A percentile compares a stretch with the other conserved stretches of the same genome.
Evolutionary conservation across 257 asterid genomes (phyloP).

Genomic region (Scutellaria barbata): DNA sequence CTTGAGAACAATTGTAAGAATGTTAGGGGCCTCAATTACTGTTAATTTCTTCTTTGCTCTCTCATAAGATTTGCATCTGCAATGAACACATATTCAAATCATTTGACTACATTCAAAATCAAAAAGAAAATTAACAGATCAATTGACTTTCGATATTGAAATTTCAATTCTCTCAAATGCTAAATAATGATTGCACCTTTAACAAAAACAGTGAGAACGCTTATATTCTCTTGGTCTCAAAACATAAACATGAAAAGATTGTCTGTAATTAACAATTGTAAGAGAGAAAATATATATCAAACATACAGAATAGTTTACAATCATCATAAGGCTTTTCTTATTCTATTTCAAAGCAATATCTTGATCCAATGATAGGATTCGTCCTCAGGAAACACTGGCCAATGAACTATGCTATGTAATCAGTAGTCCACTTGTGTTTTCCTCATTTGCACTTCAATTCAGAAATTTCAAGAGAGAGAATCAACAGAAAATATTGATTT

Average conservation of each 20-base stretch:
- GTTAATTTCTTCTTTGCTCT: constrained; percentile 54
- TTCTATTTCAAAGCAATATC: background rate
- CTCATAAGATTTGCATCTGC: constrained; percentile 57
- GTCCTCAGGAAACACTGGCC: background rate
- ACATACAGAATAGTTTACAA: background rate
- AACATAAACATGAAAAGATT: background rate
- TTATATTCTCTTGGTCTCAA: background rate
- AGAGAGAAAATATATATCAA: background rate
- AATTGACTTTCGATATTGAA: constrained; percentile 1
- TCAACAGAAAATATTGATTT: background rate
- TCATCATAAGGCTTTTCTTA: background rate
- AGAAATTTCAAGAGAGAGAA: constrained; percentile 3
- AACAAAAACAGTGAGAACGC: constrained; percentile 3
- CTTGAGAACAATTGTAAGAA: constrained; percentile 51
- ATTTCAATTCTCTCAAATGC: background rate
- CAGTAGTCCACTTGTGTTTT: background rate
- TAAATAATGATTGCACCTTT: constrained; percentile 7
- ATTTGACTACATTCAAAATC: background rate
- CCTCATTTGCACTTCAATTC: background rate
- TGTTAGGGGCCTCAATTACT: constrained; percentile 49
- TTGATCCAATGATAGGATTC: background rate
- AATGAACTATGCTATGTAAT: constrained; percentile 16
- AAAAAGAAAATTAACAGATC: background rate
- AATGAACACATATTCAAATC: background rate
- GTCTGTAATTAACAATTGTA: background rate